Conservation (phyloP, 495 filamentous ascomycete genomes). For the Podospora pseudocomata region DNA sequence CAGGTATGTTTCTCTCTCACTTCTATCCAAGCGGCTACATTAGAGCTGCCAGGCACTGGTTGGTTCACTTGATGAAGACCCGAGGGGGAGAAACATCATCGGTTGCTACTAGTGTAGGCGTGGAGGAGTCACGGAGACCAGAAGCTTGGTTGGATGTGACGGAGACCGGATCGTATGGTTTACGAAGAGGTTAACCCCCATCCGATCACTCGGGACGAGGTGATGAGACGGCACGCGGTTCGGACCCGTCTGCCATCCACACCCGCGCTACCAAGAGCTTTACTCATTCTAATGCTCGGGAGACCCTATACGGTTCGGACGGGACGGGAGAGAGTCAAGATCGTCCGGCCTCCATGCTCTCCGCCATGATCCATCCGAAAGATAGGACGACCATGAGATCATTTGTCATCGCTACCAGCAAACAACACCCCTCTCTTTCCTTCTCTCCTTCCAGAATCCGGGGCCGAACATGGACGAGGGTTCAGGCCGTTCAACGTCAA, state of each 20-base stretch:
- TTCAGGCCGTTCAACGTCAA: neutral
- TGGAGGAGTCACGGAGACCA: too few relatives aligned
- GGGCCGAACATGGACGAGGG: neutral
- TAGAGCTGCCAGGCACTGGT: too few relatives aligned
- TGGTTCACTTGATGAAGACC: too few relatives aligned
- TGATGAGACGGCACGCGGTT: neutral
- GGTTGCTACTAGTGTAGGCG: too few relatives aligned
- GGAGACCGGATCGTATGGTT: too few relatives aligned
- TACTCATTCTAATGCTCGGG: neutral
- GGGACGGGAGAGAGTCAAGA: neutral
- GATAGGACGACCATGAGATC: neutral
- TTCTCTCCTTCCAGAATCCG: neutral
- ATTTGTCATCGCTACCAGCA: neutral
- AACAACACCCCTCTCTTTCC: neutral
- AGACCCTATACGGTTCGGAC: neutral
- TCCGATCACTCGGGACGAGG: too few relatives aligned
- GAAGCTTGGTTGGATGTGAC: too few relatives aligned
- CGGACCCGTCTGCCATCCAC: neutral
- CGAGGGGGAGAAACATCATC: too few relatives aligned
- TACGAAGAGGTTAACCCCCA: too few relatives aligned
- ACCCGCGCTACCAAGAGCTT: neutral
- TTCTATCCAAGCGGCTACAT: too few relatives aligned
- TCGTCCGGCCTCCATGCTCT: neutral
- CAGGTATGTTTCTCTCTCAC: constrained; percentile 52
- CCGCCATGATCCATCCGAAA: neutral